Percentiles rank a stretch among this genome's conserved stretches.
Conservation (phyloP, 495 filamentous ascomycete species). For the Staphylotrichum tortipilum region DNA sequence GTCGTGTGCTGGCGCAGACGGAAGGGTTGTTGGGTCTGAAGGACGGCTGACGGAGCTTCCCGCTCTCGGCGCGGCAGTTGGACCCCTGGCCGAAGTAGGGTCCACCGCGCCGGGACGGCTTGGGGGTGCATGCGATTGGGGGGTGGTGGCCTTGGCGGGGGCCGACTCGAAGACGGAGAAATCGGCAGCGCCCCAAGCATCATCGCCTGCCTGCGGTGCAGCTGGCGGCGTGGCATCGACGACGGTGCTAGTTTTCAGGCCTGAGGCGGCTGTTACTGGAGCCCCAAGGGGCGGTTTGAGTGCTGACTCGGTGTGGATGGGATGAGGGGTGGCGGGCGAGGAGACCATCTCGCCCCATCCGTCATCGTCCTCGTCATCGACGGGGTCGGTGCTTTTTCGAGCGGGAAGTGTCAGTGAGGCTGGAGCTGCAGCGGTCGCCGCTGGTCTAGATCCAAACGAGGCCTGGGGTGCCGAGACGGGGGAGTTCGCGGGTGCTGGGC, state of each 20-base stretch:
- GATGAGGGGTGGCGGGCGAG: slow-evolving; percentile 29
- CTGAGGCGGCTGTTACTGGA: background rate
- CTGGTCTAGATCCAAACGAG: background rate
- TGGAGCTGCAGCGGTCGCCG: background rate
- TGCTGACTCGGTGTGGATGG: slow-evolving; percentile 4
- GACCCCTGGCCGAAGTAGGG: background rate
- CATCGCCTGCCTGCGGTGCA: background rate
- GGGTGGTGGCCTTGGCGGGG: background rate
- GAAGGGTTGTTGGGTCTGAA: background rate
- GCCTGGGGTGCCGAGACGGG: background rate
- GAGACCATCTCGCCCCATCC: slow-evolving; percentile 50
- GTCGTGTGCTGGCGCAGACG: no score
- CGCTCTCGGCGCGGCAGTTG: background rate
- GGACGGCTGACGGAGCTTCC: background rate
- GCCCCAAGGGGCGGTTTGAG: slow-evolving; percentile 3
- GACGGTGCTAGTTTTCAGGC: background rate
- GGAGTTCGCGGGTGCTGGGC: background rate
- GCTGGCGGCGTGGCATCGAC: background rate
- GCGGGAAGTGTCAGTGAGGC: background rate
- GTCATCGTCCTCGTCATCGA: slow-evolving; percentile 34
- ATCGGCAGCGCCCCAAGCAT: slow-evolving; percentile 31
- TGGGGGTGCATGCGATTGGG: background rate
- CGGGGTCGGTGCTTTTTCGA: background rate
- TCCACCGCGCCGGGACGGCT: background rate
- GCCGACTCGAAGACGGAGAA: slow-evolving; percentile 32